These are phyloP conservation scores for Gnaphalium uliginosum DNA, from an alignment of 129 eudicot species.

Conservation along the genomic window DNA sequence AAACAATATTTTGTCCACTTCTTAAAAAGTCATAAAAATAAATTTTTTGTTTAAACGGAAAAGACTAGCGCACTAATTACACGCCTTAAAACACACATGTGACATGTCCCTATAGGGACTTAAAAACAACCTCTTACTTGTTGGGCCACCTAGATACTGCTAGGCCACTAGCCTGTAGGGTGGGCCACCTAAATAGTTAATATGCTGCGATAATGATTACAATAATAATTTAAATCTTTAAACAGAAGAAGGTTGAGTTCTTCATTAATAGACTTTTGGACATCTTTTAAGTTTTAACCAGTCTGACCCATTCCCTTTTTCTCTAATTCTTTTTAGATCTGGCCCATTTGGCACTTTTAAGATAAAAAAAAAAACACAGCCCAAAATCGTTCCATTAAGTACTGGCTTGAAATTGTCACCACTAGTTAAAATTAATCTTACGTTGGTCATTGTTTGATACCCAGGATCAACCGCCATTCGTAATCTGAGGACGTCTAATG, in stretches of 20 bases:
- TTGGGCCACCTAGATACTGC: not conserved
- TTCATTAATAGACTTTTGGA: not conserved
- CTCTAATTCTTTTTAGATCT: no score
- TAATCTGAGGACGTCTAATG: slow-evolving; percentile 87
- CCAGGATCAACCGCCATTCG: slow-evolving; percentile 98
- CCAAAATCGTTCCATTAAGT: not conserved
- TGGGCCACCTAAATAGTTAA: not conserved
- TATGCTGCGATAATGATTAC: not conserved
- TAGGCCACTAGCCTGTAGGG: no score
- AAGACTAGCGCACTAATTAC: not conserved
- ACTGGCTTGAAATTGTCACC: not conserved
- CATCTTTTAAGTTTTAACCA: not conserved
- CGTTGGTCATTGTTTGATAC: slow-evolving; percentile 76
- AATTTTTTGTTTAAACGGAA: not conserved
- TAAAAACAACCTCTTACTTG: no score
- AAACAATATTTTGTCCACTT: not conserved
- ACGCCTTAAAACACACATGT: not conserved
- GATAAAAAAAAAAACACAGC: not conserved
- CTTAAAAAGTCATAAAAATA: not conserved
- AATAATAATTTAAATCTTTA: not conserved
- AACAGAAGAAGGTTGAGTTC: not conserved
- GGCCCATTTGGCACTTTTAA: no score
- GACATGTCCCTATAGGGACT: not conserved
- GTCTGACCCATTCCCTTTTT: not conserved
- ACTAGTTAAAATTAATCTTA: slow-evolving; percentile 26